Conservation (phyloP, 1,284 basidiomycete species). For the Filobasidium uniguttulatum region DNA sequence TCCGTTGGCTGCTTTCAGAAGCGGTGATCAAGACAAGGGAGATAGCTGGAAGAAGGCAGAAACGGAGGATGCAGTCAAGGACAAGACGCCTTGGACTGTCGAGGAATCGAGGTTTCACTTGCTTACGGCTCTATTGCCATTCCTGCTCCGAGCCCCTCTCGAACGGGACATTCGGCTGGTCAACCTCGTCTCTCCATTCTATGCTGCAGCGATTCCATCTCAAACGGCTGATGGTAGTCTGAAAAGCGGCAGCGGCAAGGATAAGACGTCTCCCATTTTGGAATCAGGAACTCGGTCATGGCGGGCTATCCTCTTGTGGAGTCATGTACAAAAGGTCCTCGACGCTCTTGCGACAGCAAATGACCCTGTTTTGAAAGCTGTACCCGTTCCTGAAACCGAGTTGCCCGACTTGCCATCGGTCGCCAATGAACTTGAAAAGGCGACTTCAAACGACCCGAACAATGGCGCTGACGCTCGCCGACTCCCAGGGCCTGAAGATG, state of each 20-base stretch:
- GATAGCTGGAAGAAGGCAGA: neutral
- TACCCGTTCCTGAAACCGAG: neutral
- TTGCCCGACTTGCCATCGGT: slow-evolving; percentile 4
- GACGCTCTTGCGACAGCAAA: slow-evolving; percentile 29
- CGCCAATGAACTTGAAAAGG: slow-evolving; percentile 10
- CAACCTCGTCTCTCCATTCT: slow-evolving; percentile 67
- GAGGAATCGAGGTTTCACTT: slow-evolving; percentile 48
- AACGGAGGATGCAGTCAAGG: neutral
- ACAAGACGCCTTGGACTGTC: slow-evolving; percentile 22
- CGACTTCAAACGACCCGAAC: slow-evolving; percentile 18
- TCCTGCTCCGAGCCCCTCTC: slow-evolving; percentile 57
- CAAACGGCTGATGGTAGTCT: neutral
- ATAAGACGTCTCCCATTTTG: slow-evolving; percentile 13
- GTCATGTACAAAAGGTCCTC: slow-evolving; percentile 29
- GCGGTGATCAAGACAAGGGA: neutral
- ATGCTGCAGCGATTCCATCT: slow-evolving; percentile 51
- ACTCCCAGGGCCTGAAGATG: neutral
- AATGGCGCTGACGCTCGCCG: neutral
- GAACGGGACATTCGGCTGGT: slow-evolving; percentile 74
- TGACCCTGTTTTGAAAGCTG: neutral
- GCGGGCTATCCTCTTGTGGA: slow-evolving; percentile 24
- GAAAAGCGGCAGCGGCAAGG: neutral
- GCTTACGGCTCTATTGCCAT: slow-evolving; percentile 59
- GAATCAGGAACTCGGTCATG: slow-evolving; percentile 22
- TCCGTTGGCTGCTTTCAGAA: slow-evolving; percentile 7